Percentiles rank a stretch among this genome's conserved stretches.
These are phyloP conservation scores for Hypomyces perniciosus DNA, from an alignment of 2,329 filamentous ascomycete genomes.

Conservation along the genomic window DNA sequence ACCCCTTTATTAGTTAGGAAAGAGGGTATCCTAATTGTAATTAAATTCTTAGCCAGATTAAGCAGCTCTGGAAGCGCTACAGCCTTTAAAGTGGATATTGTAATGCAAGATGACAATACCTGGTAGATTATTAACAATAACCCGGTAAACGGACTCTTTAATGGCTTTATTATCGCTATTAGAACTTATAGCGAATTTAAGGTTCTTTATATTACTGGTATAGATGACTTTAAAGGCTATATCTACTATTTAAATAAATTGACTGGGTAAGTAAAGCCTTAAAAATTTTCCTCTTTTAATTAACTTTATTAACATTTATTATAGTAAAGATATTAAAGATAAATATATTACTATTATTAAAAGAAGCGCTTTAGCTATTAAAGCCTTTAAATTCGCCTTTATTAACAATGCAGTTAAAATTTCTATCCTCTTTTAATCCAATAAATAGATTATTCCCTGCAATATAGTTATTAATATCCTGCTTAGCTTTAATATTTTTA, in stretches of 20 bases:
- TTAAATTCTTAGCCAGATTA: constrained; percentile 69
- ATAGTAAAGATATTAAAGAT: constrained; percentile 58
- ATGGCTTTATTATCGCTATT: constrained; percentile 71
- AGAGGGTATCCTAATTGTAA: constrained; percentile 70
- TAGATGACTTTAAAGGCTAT: constrained; percentile 64
- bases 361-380: constrained; percentile 73
- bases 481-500: constrained; percentile 72
- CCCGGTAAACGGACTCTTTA: constrained; percentile 62
- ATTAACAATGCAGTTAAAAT: constrained; percentile 60
- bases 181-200: constrained; percentile 77
- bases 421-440: constrained; percentile 67
- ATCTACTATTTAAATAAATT: constrained; percentile 72
- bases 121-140: constrained; percentile 81
- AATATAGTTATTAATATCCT: constrained; percentile 69
- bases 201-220: constrained; percentile 61
- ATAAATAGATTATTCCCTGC: constrained; percentile 84
- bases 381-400: constrained; percentile 74
- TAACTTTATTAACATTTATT: constrained; percentile 17
- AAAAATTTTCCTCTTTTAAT: not conserved
- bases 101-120: constrained; percentile 62
- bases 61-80: constrained; percentile 68
- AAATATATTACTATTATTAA: constrained; percentile 75
- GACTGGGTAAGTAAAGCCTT: constrained; percentile 49
- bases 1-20: constrained; percentile 69
- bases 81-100: constrained; percentile 61